Conservation (phyloP, 257 asterid genomes). For the Solanum tacnaense region DNA sequence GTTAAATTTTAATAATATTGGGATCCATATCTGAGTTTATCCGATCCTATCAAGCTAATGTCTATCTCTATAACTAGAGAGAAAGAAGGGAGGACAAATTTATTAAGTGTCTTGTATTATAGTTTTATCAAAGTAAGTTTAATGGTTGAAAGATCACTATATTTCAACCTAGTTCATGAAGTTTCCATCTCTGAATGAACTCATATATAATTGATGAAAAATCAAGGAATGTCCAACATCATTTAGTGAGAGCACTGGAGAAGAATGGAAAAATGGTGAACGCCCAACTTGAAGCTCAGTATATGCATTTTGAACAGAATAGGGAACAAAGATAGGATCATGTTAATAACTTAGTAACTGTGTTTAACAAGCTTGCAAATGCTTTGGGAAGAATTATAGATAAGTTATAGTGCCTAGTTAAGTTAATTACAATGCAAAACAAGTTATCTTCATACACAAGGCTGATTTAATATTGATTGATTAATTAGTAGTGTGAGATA, state of each 20-base stretch:
- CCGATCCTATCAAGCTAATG: not conserved
- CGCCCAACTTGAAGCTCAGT: conserved; percentile 62
- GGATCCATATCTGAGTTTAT: not conserved
- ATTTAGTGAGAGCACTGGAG: conserved; percentile 44
- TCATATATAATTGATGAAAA: conserved; percentile 30
- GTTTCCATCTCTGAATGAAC: not conserved
- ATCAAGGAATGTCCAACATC: conserved; percentile 24
- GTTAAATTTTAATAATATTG: not conserved
- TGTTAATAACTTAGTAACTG: no score
- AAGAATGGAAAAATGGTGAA: conserved; percentile 54
- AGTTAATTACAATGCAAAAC: conserved; percentile 9
- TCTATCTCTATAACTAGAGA: not conserved
- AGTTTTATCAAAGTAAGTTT: not conserved
- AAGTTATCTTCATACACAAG: not conserved
- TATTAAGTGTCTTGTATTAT: not conserved
- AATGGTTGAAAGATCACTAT: not conserved
- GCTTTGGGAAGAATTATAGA: conserved; percentile 41
- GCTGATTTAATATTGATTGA: not conserved
- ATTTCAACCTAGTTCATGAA: not conserved
- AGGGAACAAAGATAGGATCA: conserved; percentile 28
- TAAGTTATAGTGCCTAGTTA: conserved; percentile 38
- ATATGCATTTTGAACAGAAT: conserved; percentile 42
- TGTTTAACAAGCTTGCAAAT: no score
- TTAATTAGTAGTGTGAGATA: not conserved
- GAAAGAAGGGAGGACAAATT: not conserved